Conservation (phyloP, 805 yeast genomes). For the Yarrowia deformans region DNA sequence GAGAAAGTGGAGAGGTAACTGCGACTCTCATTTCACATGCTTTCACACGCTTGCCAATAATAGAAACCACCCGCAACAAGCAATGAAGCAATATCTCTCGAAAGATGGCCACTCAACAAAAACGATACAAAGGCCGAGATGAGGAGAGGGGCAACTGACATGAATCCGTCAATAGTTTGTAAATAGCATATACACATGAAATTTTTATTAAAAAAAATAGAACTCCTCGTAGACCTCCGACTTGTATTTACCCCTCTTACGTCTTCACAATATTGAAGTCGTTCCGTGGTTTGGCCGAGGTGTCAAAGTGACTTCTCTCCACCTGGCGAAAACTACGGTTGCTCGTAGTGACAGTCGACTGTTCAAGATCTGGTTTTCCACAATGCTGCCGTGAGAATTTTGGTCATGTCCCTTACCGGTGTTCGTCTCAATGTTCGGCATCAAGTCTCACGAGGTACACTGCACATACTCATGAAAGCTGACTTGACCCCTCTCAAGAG, state of each 20-base stretch:
- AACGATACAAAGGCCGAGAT: background rate
- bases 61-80: background rate
- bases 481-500: too few relatives aligned
- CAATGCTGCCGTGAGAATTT: too few relatives aligned
- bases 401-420: too few relatives aligned
- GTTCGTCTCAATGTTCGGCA: too few relatives aligned
- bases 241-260: background rate
- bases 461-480: too few relatives aligned
- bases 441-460: too few relatives aligned
- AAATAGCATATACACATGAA: constrained; percentile 5
- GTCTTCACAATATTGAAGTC: background rate
- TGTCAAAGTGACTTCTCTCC: background rate
- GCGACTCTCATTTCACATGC: background rate
- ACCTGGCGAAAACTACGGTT: background rate
- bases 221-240: too few relatives aligned
- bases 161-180: background rate
- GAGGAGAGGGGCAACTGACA: background rate
- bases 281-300: constrained; percentile 8
- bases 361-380: too few relatives aligned
- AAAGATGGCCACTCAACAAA: background rate
- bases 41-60: background rate
- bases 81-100: background rate
- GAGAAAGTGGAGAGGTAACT: background rate
- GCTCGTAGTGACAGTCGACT: background rate
- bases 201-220: too few relatives aligned